Base-by-base conservation (phyloP, 2,329 filamentous ascomycete genomes). In the Epichloe uncinata region DNA sequence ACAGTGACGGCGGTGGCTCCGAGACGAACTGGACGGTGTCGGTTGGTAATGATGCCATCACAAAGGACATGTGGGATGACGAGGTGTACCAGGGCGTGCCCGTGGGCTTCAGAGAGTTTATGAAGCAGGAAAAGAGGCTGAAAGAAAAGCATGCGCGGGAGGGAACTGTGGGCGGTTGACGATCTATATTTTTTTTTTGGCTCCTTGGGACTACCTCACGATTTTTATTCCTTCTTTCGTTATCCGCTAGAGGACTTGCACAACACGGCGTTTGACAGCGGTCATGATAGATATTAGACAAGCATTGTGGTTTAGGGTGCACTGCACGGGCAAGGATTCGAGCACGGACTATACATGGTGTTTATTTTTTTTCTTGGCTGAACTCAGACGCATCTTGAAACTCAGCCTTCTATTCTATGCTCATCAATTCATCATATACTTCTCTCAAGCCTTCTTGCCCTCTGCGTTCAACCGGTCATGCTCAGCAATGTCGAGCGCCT, bases 71-170 rank as follows among this genome's bases (percentile, higher is more conserved):
- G 45, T 78, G 73, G 72, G 73, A 79, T 49, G 81, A 81, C 2
- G 81, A 87, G 46, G 63, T 95, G 36, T 94, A 95, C 60, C 78
- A 79, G 46, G 80, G 79, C 56, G 82, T 98, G 48, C 91, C 93
- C 0, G 86, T 97, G 9, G 93, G 91, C 0, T 96, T 98, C 56
- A 75, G 87, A 54, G 91, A 95, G 66, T 98, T 98, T 61, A 97
- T 98, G 91, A 88, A 85, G 72, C 89, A 84, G 53, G 93, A 98
- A 72, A 97, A 97, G 76, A 84, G 74, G 65, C 67, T 98, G 53
- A 91, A 87, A 66, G 75, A 86, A 65, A 84, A 80, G 66, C 86
- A 90, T 63, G 66, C 69, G 59, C 68, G 72, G 47, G 79, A 81
- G 50, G 71, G 74, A n/a, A 71, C 69, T 2, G 47, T 62, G n/a